Base-by-base conservation (phyloP, 1,284 basidiomycete species). In the Ceratobasidium sp. region DNA sequence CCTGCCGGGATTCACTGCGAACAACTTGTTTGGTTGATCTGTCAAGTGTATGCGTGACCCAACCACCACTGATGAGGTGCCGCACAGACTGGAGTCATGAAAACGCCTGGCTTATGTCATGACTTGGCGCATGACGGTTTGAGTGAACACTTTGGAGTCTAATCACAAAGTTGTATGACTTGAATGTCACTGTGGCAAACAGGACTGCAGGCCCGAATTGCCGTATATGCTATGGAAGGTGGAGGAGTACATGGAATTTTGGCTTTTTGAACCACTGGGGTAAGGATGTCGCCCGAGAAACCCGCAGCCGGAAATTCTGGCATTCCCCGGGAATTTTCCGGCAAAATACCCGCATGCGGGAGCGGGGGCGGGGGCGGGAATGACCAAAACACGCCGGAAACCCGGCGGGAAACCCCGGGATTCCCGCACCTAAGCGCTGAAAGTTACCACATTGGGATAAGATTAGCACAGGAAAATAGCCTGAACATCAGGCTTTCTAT, bases 141-240 rank as follows among this genome's bases (percentile, higher is more conserved):
- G 83, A 84, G 52, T 87, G 84, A 1, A 89, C 81, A 79, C 87
- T 88, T 20, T 82, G 82, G 0, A 82, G 76, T 0, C 85, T 83
- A 9, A 89, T 87, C 6, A 89, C 82, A 1, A 84, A 84, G 82
- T 89, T 89, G 83, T 84, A 88, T 0, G 85, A 87, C 79, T 89
- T 86, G 78, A 88, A 89, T 0, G 78, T 82, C 69, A 88, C 87
- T 0, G 87, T 88, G 23, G 81, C 84, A 81, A 86, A 86, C 0
- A 86, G 80, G 9, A 86, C 84, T 0, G 85, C 84, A 28, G 85
- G 86, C 0, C 86, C 86, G 81, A 87, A 86, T 0, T 83, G 81
- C 0, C 81, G 78, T 7, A 83, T 73, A 33, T 82, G 80, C 0
- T 65, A 33, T 3, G 75, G 54, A 9, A 83, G 75, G 28, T 83